Conservation (phyloP, 2,329 filamentous ascomycete species). For the Blumeria graminis region DNA sequence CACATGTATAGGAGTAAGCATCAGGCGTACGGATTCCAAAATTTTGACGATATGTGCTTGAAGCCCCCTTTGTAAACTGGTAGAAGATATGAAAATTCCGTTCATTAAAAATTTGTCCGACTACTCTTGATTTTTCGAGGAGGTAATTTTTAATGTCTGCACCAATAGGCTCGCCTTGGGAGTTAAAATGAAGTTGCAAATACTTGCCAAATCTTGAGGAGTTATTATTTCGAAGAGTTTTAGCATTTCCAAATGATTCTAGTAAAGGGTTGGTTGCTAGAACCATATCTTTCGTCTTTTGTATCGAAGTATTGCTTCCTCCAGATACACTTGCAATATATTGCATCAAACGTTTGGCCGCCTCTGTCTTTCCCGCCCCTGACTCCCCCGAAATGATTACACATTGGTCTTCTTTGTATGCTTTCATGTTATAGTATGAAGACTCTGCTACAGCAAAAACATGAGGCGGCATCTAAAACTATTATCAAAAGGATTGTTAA, state of each 20-base stretch:
- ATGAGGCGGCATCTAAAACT: slow-evolving; percentile 48
- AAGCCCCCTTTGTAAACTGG: slow-evolving; percentile 88
- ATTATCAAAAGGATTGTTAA: neutral
- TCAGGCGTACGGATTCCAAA: slow-evolving; percentile 82
- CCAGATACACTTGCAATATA: slow-evolving; percentile 96
- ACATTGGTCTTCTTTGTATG: slow-evolving; percentile 96
- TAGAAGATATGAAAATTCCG: slow-evolving; percentile 99
- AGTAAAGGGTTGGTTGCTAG: slow-evolving; percentile 90
- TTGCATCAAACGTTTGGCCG: slow-evolving; percentile 96
- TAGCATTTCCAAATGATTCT: slow-evolving; percentile 95
- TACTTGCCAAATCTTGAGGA: slow-evolving; percentile 98
- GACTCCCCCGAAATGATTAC: slow-evolving; percentile 98
- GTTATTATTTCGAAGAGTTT: slow-evolving; percentile 96
- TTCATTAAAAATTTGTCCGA: slow-evolving; percentile 85
- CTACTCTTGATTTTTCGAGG: slow-evolving; percentile 82
- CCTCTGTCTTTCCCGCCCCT: slow-evolving; percentile 93
- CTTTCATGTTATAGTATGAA: slow-evolving; percentile 98
- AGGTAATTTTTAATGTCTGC: slow-evolving; percentile 98
- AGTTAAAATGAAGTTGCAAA: slow-evolving; percentile 87
- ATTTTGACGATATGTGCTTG: slow-evolving; percentile 62
- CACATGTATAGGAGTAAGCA: slow-evolving; percentile 81
- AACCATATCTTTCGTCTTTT: slow-evolving; percentile 98
- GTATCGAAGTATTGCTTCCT: slow-evolving; percentile 46
- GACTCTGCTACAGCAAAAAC: slow-evolving; percentile 95
- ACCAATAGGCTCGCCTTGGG: slow-evolving; percentile 72